Base-by-base conservation (phyloP, 805 yeast genomes). In the Blastobotrys robertii region DNA sequence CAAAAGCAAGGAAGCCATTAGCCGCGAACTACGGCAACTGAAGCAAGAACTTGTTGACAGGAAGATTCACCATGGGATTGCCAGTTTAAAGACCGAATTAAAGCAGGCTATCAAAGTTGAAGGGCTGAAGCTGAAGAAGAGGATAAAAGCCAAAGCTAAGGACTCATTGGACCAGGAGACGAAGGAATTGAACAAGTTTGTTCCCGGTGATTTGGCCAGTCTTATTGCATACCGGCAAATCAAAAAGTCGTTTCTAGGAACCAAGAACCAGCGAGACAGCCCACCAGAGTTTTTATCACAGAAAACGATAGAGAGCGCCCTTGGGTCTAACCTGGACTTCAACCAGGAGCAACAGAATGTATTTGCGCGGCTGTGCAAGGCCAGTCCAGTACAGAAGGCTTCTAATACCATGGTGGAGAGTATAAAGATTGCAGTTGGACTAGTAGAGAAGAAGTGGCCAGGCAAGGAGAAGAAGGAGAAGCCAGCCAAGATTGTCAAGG, bases 61-160 rank as follows among this genome's bases (percentile, higher is more conserved):
- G 13, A 62, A 59, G 39, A 34, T 61, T 4, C 57, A 54, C 45
- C 55, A 57, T 45, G 58, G 60, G 11, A 40, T 39, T 8, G 47
- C 34, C 6, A 52, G 45, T 10, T 36, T 64, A 2, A 50, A 53
- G 31, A 51, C 65, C 16, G 48, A 50, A 6, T 41, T 66, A 45
- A 65, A 60, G 51, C 55, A 46, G 47, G 59, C 54, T 16, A 47
- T 53, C 41, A 49, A 51, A 30, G 41, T 57, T 8, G 70, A 66
- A 47, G 51, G 48, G 8, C 55, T 60, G 46, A 58, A 59, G 44
- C 47, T 60, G 35, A 53, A 47, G 38, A 63, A 57, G 43, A 56
- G 62, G 34, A 48, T 43, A 45, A 50, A 22, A 48, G 35, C 33
- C 7, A 54, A 50, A 34, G 34, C 40, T 5, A 42, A 38, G 7